Evolutionary conservation across 441 rosid genomes (phyloP).

Genomic region (Mallotus repandus): DNA sequence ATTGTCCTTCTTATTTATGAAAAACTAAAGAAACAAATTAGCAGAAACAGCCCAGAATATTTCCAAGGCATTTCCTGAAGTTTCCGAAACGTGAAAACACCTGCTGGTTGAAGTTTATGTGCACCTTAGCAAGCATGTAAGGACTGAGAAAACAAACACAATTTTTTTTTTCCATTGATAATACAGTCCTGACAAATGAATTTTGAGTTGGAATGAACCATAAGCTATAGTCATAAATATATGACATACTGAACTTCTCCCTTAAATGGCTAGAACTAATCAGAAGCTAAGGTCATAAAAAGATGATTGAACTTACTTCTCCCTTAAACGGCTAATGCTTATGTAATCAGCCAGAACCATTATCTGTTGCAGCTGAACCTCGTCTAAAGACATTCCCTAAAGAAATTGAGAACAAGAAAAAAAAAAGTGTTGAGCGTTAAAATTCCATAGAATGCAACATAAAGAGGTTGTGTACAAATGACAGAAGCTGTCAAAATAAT

Average conservation of each 20-base stretch:
- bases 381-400: slow-evolving; percentile 68
- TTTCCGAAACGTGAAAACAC: too few species aligned
- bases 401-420: slow-evolving; percentile 23
- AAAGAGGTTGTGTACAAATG: background rate
- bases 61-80: too few species aligned
- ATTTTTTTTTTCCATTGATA: too few species aligned
- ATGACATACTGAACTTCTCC: slow-evolving; percentile 49
- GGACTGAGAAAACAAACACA: too few species aligned
- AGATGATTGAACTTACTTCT: slow-evolving; percentile 57
- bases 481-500: slow-evolving; percentile 6
- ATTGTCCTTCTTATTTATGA: too few species aligned
- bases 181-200: background rate
- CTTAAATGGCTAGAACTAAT: slow-evolving; percentile 36
- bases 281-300: background rate
- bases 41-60: too few species aligned
- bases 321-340: slow-evolving; percentile 64
- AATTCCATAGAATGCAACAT: background rate
- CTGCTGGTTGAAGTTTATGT: too few species aligned
- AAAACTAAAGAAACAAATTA: too few species aligned
- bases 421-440: slow-evolving; percentile 4
- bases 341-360: slow-evolving; percentile 74
- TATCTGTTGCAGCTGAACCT: slow-evolving; percentile 72
- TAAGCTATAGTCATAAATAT: slow-evolving; percentile 27
- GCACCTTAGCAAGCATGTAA: too few species aligned
- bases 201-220: background rate